These are phyloP conservation scores for Funneliformis caledonium DNA, from an alignment of 371 early-diverging fungal species.

Conservation along the genomic window DNA sequence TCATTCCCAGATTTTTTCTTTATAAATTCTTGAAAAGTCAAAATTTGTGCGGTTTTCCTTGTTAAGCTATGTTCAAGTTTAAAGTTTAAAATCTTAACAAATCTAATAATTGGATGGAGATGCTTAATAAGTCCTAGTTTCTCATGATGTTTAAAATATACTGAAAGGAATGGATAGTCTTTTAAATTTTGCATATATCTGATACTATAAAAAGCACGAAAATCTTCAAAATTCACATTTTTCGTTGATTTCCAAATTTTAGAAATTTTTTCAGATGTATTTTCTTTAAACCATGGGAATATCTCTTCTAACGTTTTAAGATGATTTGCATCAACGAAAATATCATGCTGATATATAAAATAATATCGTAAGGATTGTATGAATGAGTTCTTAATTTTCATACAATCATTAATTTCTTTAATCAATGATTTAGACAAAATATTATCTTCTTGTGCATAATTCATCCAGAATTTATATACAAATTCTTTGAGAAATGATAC, in stretches of 20 bases:
- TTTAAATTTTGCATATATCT: not conserved
- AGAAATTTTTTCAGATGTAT: no score
- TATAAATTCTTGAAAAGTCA: constrained; percentile 38
- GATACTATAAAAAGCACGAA: constrained; percentile 1
- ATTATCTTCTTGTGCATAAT: not conserved
- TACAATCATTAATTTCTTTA: not conserved
- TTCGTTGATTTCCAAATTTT: constrained; percentile 24
- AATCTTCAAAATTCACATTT: constrained; percentile 14
- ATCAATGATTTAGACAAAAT: not conserved
- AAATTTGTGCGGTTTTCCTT: constrained; percentile 9
- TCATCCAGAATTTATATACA: not conserved
- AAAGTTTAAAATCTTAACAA: constrained; percentile 24
- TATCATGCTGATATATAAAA: no score
- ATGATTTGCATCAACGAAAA: no score
- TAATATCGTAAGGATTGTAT: no score
- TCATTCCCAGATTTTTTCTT: not conserved
- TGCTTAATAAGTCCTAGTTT: constrained; percentile 16
- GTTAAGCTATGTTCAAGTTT: constrained; percentile 26
- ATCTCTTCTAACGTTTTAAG: no score
- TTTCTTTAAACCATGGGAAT: no score
- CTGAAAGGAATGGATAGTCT: constrained; percentile 26
- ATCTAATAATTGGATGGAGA: constrained; percentile 33
- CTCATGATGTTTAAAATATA: constrained; percentile 37
- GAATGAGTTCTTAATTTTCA: no score
- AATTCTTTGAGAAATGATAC: constrained; percentile 38